A percentile compares a stretch with the other conserved stretches of the same genome.
Evolutionary conservation across 257 asterid genomes (phyloP).

Genomic region (Striga asiatica): DNA sequence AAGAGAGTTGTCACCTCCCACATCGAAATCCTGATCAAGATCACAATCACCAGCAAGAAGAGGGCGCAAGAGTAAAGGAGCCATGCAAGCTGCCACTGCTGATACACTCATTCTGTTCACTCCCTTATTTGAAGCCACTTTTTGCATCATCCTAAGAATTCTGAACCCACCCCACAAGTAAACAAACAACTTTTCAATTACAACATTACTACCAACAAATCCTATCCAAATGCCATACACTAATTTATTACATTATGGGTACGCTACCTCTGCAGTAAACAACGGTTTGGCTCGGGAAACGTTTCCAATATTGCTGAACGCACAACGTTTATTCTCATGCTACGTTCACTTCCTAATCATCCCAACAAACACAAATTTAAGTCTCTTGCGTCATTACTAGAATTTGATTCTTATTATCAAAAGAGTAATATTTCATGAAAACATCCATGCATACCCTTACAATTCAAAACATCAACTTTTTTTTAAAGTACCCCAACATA

Average conservation of each 20-base stretch:
- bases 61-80: constrained; percentile 96
- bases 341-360: constrained; percentile 73
- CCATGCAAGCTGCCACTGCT: constrained; percentile 99
- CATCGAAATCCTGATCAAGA: constrained; percentile 50
- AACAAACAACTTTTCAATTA: too few species aligned
- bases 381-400: background rate
- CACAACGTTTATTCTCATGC: constrained; percentile 65
- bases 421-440: background rate
- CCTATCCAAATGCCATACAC: too few species aligned
- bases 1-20: constrained; percentile 81
- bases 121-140: constrained; percentile 67
- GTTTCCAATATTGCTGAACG: constrained; percentile 95
- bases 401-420: background rate
- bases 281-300: constrained; percentile 97
- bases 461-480: background rate
- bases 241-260: too few species aligned
- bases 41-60: constrained; percentile 98
- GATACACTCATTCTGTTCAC: constrained; percentile 88
- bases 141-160: constrained; percentile 85
- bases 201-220: too few species aligned
- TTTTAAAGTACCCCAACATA: constrained; percentile 11
- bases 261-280: constrained; percentile 93
- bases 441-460: constrained; percentile 2
- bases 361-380: constrained; percentile 11
- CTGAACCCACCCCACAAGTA: too few species aligned